Evolutionary conservation across 768 basidiomycete genomes (phyloP).

Genomic region (Omphalotus guepiniiformis): DNA sequence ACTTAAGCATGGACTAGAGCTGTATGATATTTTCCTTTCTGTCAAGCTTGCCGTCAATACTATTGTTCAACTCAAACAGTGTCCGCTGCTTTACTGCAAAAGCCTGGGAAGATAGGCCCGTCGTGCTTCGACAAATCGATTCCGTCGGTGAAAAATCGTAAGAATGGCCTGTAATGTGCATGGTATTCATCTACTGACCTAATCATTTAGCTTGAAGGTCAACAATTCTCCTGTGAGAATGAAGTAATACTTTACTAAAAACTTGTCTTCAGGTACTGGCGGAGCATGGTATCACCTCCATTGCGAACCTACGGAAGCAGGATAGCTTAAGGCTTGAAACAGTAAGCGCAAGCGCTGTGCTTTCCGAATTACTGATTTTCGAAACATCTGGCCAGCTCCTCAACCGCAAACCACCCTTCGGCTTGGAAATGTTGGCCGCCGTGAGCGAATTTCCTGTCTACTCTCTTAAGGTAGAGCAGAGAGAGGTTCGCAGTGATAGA

Average conservation of each 20-base stretch:
- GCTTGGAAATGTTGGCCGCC: conserved; percentile 59
- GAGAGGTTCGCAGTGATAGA: conserved; percentile 35
- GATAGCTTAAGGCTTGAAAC: conserved; percentile 60
- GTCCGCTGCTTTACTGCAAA: conserved; percentile 75
- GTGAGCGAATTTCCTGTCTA: conserved; percentile 67
- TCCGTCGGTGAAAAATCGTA: conserved; percentile 93
- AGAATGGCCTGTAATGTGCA: conserved; percentile 22
- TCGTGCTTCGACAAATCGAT: conserved; percentile 82
- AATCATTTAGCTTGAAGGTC: conserved; percentile 30
- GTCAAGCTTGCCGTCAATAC: background rate
- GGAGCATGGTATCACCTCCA: conserved; percentile 62
- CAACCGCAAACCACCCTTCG: conserved; percentile 73
- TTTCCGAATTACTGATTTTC: conserved; percentile 4
- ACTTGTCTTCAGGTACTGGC: conserved; percentile 56
- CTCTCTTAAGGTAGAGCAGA: conserved; percentile 45
- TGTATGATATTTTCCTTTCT: conserved; percentile 41
- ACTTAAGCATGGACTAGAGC: conserved; percentile 68
- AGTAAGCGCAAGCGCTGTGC: conserved; percentile 33
- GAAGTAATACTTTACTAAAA: conserved; percentile 22
- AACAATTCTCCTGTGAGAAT: background rate
- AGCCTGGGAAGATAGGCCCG: conserved; percentile 88
- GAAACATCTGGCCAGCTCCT: conserved; percentile 46
- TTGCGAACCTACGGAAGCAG: conserved; percentile 52
- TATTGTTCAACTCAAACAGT: conserved; percentile 31
- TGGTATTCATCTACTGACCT: background rate